phyloP scores from a whole-genome alignment of 1,284 basidiomycete species.

The Papiliotrema flavescens region DNA sequence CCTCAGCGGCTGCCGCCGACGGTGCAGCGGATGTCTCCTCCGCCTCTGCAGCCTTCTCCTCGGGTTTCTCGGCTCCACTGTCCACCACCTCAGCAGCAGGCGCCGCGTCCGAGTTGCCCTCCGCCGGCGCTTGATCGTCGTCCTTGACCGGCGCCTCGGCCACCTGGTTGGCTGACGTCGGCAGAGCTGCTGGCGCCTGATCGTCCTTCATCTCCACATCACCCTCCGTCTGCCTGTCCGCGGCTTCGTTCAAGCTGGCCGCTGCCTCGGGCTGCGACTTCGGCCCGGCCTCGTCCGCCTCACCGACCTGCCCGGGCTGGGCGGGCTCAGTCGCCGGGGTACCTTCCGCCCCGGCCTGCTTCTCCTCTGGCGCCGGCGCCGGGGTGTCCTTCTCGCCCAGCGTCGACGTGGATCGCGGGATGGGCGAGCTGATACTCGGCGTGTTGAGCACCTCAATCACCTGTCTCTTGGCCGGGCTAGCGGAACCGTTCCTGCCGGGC shows the following conservation, averaged over 20 bases:
- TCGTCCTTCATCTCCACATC: slow-evolving; percentile 1
- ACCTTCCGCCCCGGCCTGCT: background rate
- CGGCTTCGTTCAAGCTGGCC: background rate
- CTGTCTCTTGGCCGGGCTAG: slow-evolving; percentile 20
- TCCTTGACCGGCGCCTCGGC: background rate
- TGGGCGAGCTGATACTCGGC: slow-evolving; percentile 25
- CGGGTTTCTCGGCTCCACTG: background rate
- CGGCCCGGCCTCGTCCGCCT: too few relatives aligned
- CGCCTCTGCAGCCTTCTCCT: background rate
- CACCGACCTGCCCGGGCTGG: too few relatives aligned
- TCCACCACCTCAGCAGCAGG: background rate
- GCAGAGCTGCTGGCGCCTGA: background rate
- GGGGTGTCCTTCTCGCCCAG: background rate
- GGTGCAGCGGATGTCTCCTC: background rate
- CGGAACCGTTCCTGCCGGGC: slow-evolving; percentile 5
- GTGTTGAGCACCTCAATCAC: slow-evolving; percentile 46
- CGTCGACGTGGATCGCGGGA: background rate
- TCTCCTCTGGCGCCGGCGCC: background rate
- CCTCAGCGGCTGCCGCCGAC: background rate
- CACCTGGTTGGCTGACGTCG: background rate
- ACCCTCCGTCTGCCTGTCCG: background rate
- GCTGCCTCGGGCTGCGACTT: background rate
- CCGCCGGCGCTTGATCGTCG: background rate
- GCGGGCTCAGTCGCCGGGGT: background rate
- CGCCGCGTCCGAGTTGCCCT: too few relatives aligned